A percentile compares a stretch with the other conserved stretches of the same genome.
phyloP scores from a whole-genome alignment of 805 yeast species.

The Yarrowia sp. region DNA sequence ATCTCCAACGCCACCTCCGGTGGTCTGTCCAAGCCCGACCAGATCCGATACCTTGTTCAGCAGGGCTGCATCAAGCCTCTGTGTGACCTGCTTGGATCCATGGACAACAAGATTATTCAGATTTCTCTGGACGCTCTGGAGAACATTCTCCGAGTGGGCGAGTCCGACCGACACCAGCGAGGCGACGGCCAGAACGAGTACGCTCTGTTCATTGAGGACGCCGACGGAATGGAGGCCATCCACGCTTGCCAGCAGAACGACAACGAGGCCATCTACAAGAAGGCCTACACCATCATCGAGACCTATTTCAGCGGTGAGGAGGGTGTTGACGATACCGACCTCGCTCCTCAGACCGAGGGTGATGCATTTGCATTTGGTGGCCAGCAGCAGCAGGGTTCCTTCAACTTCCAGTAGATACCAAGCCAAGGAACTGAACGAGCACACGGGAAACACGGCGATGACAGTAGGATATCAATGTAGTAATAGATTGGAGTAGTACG shows the following conservation, averaged over 20 bases:
- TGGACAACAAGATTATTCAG: slow-evolving; percentile 90
- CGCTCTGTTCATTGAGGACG: slow-evolving; percentile 93
- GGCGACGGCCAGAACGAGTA: slow-evolving; percentile 78
- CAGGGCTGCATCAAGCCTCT: slow-evolving; percentile 98
- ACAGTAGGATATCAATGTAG: slow-evolving; percentile 32
- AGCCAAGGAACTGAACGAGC: slow-evolving; percentile 13
- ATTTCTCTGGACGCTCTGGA: slow-evolving; percentile 95
- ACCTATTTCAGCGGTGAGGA: slow-evolving; percentile 90
- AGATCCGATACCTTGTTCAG: slow-evolving; percentile 86
- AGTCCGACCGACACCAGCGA: slow-evolving; percentile 80
- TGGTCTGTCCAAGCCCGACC: slow-evolving; percentile 89
- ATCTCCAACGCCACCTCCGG: slow-evolving; percentile 97
- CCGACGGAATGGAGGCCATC: slow-evolving; percentile 97
- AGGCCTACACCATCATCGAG: slow-evolving; percentile 88
- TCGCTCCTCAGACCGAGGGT: slow-evolving; percentile 79
- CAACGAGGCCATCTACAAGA: slow-evolving; percentile 89
- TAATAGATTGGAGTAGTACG: slow-evolving; percentile 33
- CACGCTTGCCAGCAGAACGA: slow-evolving; percentile 90
- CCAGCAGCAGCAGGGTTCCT: slow-evolving; percentile 62
- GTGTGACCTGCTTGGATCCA: slow-evolving; percentile 86
- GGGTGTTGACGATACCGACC: slow-evolving; percentile 62
- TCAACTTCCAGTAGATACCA: slow-evolving; percentile 46
- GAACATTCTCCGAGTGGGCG: slow-evolving; percentile 93
- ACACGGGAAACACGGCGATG: not conserved
- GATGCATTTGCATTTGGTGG: slow-evolving; percentile 90